A percentile compares a stretch with the other conserved stretches of the same genome.
Evolutionary conservation across 1,139 yeast genomes (phyloP).

Genomic region (Yamadazyma diospyri): DNA sequence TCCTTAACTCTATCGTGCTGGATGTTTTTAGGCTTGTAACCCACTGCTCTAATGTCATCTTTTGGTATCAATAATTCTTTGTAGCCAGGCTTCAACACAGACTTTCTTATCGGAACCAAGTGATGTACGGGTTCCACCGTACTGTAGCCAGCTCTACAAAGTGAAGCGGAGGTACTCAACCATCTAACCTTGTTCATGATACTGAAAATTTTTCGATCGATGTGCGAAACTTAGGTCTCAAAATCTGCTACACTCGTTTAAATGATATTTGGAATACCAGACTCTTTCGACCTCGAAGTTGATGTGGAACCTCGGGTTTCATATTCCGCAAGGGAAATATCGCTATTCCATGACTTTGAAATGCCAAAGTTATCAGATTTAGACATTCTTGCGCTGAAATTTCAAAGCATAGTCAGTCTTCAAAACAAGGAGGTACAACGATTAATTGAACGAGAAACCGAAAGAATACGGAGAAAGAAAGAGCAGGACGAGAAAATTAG

Average conservation of each 20-base stretch:
- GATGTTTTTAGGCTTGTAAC: conserved; percentile 67
- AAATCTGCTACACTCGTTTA: no score
- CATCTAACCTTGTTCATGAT: conserved; percentile 14
- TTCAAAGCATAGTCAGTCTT: conserved; percentile 8
- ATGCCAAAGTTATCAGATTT: neutral
- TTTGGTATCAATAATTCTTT: conserved; percentile 64
- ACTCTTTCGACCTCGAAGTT: conserved; percentile 19
- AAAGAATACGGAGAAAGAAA: conserved; percentile 15
- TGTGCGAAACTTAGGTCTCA: no score
- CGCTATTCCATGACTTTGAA: conserved; percentile 2
- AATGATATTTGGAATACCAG: conserved; percentile 29
- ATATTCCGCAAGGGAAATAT: neutral
- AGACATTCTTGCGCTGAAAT: conserved; percentile 1
- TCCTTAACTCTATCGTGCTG: conserved; percentile 79
- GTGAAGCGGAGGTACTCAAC: conserved; percentile 17
- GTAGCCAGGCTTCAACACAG: conserved; percentile 64
- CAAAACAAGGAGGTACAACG: conserved; percentile 19
- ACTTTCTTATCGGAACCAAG: conserved; percentile 69
- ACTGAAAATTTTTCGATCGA: conserved; percentile 5
- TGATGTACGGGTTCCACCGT: conserved; percentile 92
- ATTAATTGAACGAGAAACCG: conserved; percentile 17
- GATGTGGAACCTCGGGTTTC: conserved; percentile 7
- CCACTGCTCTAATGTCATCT: conserved; percentile 73
- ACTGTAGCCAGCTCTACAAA: conserved; percentile 66
- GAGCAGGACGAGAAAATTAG: conserved; percentile 15